Evolutionary conservation across 1,284 basidiomycete genomes (phyloP), one percentile per base, ranked within the genome.

Genomic region (Quambalaria eucalypti): DNA sequence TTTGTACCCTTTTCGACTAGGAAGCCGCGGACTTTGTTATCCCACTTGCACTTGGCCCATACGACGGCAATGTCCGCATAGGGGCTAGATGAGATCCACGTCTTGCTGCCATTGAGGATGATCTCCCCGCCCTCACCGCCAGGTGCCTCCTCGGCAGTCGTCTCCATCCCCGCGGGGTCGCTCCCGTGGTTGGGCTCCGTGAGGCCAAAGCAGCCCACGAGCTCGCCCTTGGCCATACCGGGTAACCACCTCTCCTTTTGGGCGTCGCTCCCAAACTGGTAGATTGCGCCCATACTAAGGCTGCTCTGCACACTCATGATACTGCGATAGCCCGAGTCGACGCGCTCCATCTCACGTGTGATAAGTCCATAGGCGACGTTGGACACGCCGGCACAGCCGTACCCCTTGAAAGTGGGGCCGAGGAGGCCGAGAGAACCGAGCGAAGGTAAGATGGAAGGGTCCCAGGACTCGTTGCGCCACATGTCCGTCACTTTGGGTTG

Each of bases 111-210:
- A 68, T 86, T 88, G 53, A 97, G 75, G 21, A 88, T 78, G 77
- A 86, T 95, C 2, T 90, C 90, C 21, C 89, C 89, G 14, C 25
- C 42, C 54, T 86, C 71, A 2, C 78, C 86, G n/a, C n/a, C n/a
- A n/a, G n/a, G n/a, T 0, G 80, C 79, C 76, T 95, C 89, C 63
- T 85, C 84, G 14, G 90, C 93, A 28, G 82, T 86, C 0, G 92
- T 96, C 74, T 93, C 88, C 92, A 98, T 97, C 28, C 85, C 84
- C 16, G 85, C 84, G 19, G 91, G 91, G 71, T 96, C 91, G 1
- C 89, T 92, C 21, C 93, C 93, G 74, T 96, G 91, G 70, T 96
- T 92, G 0, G 93, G 90, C 78, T 97, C 93, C 1, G 92, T 97
- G 33, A 97, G 79, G 19, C 92, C 90, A 74, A 98, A 98, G 73